Evolutionary conservation across 352 stramenopile genomes (phyloP).

Genomic region (Phytophthora hibernalis): DNA sequence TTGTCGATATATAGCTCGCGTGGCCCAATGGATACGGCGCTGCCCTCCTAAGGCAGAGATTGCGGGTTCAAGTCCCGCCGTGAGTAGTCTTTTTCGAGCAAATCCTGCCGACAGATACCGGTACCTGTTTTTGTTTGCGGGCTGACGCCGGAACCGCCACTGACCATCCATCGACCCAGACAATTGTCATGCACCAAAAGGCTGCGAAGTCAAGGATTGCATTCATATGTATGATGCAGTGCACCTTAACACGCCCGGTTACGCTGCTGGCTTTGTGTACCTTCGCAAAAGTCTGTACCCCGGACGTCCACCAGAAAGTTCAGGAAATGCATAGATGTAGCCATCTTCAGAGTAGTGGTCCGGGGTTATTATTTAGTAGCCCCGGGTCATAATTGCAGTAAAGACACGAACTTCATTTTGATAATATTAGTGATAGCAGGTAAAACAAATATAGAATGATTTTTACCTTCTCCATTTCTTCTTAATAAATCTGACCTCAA

Average conservation of each 20-base stretch:
- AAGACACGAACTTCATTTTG: background rate
- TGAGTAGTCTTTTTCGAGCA: slow-evolving; percentile 53
- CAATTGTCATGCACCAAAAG: too few relatives aligned
- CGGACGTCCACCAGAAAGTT: too few relatives aligned
- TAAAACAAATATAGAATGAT: too few relatives aligned
- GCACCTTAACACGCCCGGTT: too few relatives aligned
- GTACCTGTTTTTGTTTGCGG: background rate
- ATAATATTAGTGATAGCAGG: background rate
- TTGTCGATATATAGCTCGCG: slow-evolving; percentile 42
- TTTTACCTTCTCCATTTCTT: too few relatives aligned
- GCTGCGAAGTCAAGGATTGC: too few relatives aligned
- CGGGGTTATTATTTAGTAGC: slow-evolving; percentile 11
- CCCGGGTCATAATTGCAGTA: background rate
- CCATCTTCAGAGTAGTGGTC: slow-evolving; percentile 9
- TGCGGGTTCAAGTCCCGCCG: slow-evolving; percentile 80
- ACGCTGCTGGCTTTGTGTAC: too few relatives aligned
- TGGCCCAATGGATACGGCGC: slow-evolving; percentile 79
- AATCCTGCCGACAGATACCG: slow-evolving; percentile 14
- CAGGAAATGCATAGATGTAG: slow-evolving; percentile 17
- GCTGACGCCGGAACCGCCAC: too few relatives aligned
- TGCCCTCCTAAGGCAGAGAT: slow-evolving; percentile 82
- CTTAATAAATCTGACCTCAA: too few relatives aligned
- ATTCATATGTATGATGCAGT: too few relatives aligned
- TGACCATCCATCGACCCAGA: too few relatives aligned
- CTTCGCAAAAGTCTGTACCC: too few relatives aligned